Percentiles rank a stretch among this genome's conserved stretches.
Evolutionary conservation across 768 basidiomycete genomes (phyloP).

Genomic region (Termitomyces sp.): DNA sequence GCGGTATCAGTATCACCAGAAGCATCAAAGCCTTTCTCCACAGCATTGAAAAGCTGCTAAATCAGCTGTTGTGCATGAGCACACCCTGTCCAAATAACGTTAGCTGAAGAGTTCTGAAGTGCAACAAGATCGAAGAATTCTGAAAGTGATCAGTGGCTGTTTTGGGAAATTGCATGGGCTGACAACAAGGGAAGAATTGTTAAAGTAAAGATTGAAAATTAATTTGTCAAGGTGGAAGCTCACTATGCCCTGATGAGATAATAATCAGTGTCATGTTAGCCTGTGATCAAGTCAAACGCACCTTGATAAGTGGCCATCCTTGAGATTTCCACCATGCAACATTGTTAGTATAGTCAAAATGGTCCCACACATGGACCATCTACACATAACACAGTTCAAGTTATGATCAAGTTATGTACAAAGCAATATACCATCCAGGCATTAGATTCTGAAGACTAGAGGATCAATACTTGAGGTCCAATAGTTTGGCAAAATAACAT

Average conservation of each 20-base stretch:
- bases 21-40: constrained; percentile 64
- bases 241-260: constrained; percentile 49
- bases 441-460: constrained; percentile 45
- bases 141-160: constrained; percentile 66
- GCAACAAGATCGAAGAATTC: constrained; percentile 24
- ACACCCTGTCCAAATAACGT: constrained; percentile 43
- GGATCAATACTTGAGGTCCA: background rate
- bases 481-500: background rate
- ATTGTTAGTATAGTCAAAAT: constrained; percentile 71
- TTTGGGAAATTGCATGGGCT: constrained; percentile 78
- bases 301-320: constrained; percentile 76
- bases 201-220: constrained; percentile 58
- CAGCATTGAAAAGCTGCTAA: constrained; percentile 72
- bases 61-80: constrained; percentile 75
- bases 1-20: constrained; percentile 61
- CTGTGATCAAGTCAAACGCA: constrained; percentile 13
- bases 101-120: background rate
- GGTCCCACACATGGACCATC: constrained; percentile 82
- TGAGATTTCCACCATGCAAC: constrained; percentile 65
- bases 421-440: constrained; percentile 63
- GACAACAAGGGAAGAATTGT: constrained; percentile 68
- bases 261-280: background rate
- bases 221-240: constrained; percentile 72
- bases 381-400: constrained; percentile 16
- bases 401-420: background rate